Conservation (phyloP, 257 asterid genomes). For the Solanum chmielewskii region DNA sequence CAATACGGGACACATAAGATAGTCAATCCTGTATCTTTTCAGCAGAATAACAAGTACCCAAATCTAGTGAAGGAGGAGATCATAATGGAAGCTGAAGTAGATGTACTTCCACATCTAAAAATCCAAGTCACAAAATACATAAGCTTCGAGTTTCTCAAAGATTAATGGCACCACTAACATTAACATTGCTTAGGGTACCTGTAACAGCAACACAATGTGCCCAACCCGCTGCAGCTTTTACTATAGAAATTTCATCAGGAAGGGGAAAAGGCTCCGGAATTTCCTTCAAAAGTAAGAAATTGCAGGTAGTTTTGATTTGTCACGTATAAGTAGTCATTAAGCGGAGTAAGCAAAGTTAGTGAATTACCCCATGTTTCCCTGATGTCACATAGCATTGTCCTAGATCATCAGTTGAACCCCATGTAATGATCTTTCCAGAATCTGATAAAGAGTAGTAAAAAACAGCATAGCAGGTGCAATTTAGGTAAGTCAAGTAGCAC, state of each 20-base stretch:
- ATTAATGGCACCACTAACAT: background rate
- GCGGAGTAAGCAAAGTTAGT: background rate
- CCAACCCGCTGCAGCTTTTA: conserved; percentile 91
- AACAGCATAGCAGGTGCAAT: background rate
- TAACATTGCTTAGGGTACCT: conserved; percentile 25
- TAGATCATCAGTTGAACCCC: conserved; percentile 95
- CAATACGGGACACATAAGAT: background rate
- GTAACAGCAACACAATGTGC: conserved; percentile 86
- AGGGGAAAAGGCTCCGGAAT: conserved; percentile 98
- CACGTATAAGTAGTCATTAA: background rate
- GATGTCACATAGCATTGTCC: conserved; percentile 94
- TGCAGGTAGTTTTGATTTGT: conserved; percentile 15
- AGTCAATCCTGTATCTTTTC: background rate
- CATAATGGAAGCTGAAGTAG: background rate
- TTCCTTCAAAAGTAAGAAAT: conserved; percentile 57
- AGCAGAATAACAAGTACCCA: background rate
- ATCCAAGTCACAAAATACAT: background rate
- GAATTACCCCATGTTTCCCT: conserved; percentile 91
- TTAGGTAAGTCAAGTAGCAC: background rate
- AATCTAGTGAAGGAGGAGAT: background rate
- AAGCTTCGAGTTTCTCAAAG: background rate
- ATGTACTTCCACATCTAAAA: background rate
- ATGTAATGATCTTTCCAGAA: conserved; percentile 85
- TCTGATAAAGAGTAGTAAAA: conserved; percentile 32
- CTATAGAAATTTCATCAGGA: conserved; percentile 50